phyloP scores from a whole-genome alignment of 2,329 filamentous ascomycete species.

The Aspergillus sp. region DNA sequence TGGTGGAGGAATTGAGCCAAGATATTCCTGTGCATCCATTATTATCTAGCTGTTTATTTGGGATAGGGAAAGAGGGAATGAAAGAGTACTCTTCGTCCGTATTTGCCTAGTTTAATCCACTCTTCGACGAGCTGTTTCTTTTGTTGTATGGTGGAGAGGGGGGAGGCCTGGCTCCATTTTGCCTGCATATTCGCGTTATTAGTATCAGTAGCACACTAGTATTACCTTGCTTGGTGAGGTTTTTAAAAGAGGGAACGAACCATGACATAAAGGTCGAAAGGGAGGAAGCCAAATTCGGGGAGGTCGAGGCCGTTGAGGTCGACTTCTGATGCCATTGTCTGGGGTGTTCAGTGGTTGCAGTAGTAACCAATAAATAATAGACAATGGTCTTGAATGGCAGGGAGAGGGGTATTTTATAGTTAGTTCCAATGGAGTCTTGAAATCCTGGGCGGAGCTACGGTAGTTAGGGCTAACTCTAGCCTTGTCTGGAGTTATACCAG shows the following conservation, averaged over 20 bases:
- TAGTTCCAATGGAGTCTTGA: background rate
- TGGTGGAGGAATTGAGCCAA: background rate
- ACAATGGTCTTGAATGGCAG: background rate
- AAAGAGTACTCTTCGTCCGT: conserved; percentile 14
- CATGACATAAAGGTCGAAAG: background rate
- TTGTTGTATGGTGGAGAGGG: conserved; percentile 14
- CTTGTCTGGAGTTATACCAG: background rate
- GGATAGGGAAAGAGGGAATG: background rate
- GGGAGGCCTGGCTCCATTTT: background rate
- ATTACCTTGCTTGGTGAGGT: background rate
- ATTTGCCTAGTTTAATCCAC: conserved; percentile 16
- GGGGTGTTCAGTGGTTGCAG: background rate
- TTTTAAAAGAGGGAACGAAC: background rate
- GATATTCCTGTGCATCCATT: background rate
- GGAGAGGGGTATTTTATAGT: background rate
- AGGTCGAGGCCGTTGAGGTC: background rate
- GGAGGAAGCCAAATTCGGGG: too few relatives aligned
- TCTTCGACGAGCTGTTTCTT: conserved; percentile 15
- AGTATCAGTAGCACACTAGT: background rate
- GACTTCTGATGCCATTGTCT: background rate
- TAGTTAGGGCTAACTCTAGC: background rate
- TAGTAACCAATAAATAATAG: background rate
- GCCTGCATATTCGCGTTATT: background rate
- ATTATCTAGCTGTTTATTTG: background rate
- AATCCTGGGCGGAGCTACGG: background rate